These are phyloP conservation scores for Yarrowia sp. DNA, from an alignment of 805 yeast species.

Conservation along the genomic window DNA sequence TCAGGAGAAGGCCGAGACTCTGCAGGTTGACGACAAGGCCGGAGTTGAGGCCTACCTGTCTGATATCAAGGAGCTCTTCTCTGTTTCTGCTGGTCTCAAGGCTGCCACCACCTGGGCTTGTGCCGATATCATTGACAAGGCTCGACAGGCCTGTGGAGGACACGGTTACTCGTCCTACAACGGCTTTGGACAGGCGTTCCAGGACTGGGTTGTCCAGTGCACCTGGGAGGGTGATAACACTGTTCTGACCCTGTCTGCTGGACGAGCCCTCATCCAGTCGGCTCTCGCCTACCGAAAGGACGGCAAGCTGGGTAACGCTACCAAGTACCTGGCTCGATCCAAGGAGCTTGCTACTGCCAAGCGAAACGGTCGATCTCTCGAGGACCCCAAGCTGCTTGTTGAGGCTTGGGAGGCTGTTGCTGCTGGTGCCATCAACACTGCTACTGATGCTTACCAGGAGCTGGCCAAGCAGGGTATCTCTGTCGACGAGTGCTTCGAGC, in stretches of 20 bases:
- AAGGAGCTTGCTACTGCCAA: conserved; percentile 28
- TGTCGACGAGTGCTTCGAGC: conserved; percentile 41
- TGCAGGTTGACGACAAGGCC: conserved; percentile 49
- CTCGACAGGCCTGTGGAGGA: conserved; percentile 94
- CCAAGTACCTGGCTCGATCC: conserved; percentile 43
- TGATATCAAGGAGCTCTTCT: conserved; percentile 72
- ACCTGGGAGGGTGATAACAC: conserved; percentile 99
- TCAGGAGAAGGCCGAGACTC: conserved; percentile 49
- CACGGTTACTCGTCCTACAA: conserved; percentile 91
- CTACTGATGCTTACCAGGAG: conserved; percentile 37
- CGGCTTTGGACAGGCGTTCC: conserved; percentile 83
- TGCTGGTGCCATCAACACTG: conserved; percentile 38
- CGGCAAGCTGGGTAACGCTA: conserved; percentile 49
- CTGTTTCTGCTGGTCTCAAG: conserved; percentile 82
- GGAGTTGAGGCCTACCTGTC: conserved; percentile 49
- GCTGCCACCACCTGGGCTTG: conserved; percentile 88
- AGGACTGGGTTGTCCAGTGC: conserved; percentile 96
- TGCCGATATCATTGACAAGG: conserved; percentile 76
- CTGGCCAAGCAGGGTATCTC: conserved; percentile 34
- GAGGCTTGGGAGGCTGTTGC: conserved; percentile 43
- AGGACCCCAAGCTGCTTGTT: conserved; percentile 35
- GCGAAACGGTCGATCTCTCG: conserved; percentile 34
- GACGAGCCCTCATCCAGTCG: conserved; percentile 66
- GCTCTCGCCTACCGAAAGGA: conserved; percentile 42
- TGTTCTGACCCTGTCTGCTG: conserved; percentile 77